Percentiles rank a stretch among this genome's conserved stretches.
Conservation (phyloP, 306 rosid genomes). For the Gillenia trifoliata region DNA sequence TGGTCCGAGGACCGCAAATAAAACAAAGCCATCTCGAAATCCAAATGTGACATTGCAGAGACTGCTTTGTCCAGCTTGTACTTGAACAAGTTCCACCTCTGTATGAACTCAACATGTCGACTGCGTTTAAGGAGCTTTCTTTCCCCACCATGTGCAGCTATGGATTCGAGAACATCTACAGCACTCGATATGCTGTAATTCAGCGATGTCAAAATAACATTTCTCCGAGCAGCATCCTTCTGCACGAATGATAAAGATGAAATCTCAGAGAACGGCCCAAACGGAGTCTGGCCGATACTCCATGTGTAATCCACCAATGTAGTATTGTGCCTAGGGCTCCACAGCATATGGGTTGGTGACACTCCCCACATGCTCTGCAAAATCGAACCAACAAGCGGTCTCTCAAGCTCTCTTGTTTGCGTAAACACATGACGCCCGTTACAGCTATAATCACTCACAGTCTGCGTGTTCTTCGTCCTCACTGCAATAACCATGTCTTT, state of each 20-base stretch:
- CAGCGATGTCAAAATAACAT: conserved; percentile 67
- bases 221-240: conserved; percentile 93
- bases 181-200: conserved; percentile 68
- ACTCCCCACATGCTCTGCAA: conserved; percentile 99
- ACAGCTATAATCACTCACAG: conserved; percentile 91
- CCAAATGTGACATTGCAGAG: conserved; percentile 79
- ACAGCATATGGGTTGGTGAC: conserved; percentile 74
- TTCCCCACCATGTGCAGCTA: conserved; percentile 79
- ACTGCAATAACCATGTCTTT: conserved; percentile 95
- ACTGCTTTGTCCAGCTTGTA: conserved; percentile 87
- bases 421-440: conserved; percentile 78
- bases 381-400: conserved; percentile 90
- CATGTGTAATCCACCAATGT: conserved; percentile 92
- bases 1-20: conserved; percentile 83
- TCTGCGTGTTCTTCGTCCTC: conserved; percentile 78
- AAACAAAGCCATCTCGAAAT: conserved; percentile 80
- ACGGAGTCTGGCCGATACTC: conserved; percentile 96
- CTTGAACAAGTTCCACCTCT: conserved; percentile 83
- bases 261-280: conserved; percentile 84
- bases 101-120: conserved; percentile 62
- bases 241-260: conserved; percentile 74
- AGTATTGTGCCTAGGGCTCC: conserved; percentile 84
- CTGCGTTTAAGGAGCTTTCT: conserved; percentile 68
- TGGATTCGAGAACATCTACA: conserved; percentile 57
- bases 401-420: conserved; percentile 66